Base-by-base conservation (phyloP, 164 flowering plant genomes). In the Chimonanthus praecox region DNA sequence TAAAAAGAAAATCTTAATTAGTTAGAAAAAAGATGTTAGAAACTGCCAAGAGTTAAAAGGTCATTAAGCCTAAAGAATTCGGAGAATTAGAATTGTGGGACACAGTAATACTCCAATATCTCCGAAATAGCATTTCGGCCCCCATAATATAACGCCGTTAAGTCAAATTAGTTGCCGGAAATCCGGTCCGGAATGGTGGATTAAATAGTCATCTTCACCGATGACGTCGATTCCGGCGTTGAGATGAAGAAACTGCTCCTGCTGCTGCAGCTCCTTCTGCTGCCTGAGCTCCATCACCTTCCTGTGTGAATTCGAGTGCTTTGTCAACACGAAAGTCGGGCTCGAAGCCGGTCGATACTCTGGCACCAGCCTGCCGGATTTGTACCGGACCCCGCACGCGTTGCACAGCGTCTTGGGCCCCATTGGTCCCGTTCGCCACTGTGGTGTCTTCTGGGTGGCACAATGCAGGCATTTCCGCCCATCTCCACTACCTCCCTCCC, bases 261-360 rank as follows among this genome's bases (percentile, higher is more conserved):
- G 88, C 13, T 62, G 85, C 71, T 78, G 86, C 3, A 80, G 0
- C 70, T 88, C 97, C 85, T 85, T 88, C 76, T 94, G 98, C 73
- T 92, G 73, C 64, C 97, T 82, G 20, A 94, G 91, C 84, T 94
- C 98, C 84, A 94, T 20, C 3, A 94, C 98, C 74, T 92, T 94
- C 83, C 98, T 69, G 72, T 94, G 98, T 0, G 98, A 92, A 74
- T 94, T 94, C 15, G 98, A 94, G 72, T 94, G 98, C 76, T 83
- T 87, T 0, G 92, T 74, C 2, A 90, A 83, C 65, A 89, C 77
- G 71, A 91, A 92, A 0, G 97, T 91, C 64, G 98, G 98, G 79
- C 98, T 94, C 7, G 97, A 85, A 0, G 96, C 94, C 13, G 98
- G 98, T n/a, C 98, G 86, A 82, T 94, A 94, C 65, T 94, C 98